A percentile compares a stretch with the other conserved stretches of the same genome.
These are phyloP conservation scores for Phytophthora aleatoria DNA, from an alignment of 352 stramenopile species.

Conservation along the genomic window DNA sequence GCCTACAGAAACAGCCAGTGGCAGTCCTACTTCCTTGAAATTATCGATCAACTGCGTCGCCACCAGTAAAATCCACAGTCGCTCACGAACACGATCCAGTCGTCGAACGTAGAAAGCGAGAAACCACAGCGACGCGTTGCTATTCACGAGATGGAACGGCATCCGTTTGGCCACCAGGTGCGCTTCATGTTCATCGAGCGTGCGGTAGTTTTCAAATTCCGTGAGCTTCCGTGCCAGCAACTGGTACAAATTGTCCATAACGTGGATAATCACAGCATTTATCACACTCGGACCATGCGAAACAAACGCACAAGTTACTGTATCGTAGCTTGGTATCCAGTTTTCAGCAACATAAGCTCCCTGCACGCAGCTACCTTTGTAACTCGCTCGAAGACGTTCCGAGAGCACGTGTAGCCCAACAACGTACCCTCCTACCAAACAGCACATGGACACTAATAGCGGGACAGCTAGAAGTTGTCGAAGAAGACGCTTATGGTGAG, in stretches of 20 bases:
- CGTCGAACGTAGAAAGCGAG: constrained; percentile 66
- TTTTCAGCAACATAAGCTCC: constrained; percentile 43
- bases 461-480: constrained; percentile 58
- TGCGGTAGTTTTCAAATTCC: constrained; percentile 78
- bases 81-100: constrained; percentile 60
- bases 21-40: constrained; percentile 69
- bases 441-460: constrained; percentile 63
- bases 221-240: constrained; percentile 67
- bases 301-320: constrained; percentile 41
- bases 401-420: constrained; percentile 63
- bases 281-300: constrained; percentile 63
- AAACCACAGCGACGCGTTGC: constrained; percentile 74
- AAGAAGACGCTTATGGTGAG: constrained; percentile 56
- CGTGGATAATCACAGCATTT: constrained; percentile 68
- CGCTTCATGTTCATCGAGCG: constrained; percentile 62
- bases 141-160: constrained; percentile 81
- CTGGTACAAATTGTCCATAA: constrained; percentile 72
- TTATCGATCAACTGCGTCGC: constrained; percentile 71
- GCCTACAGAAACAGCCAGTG: constrained; percentile 50
- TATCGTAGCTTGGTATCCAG: constrained; percentile 61
- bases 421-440: constrained; percentile 57
- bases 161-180: constrained; percentile 78
- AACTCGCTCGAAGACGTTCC: constrained; percentile 47
- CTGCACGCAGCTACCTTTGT: constrained; percentile 38
- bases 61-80: constrained; percentile 73